phyloP scores from a whole-genome alignment of 2,329 filamentous ascomycete species.

The Trichoderma sp. region DNA sequence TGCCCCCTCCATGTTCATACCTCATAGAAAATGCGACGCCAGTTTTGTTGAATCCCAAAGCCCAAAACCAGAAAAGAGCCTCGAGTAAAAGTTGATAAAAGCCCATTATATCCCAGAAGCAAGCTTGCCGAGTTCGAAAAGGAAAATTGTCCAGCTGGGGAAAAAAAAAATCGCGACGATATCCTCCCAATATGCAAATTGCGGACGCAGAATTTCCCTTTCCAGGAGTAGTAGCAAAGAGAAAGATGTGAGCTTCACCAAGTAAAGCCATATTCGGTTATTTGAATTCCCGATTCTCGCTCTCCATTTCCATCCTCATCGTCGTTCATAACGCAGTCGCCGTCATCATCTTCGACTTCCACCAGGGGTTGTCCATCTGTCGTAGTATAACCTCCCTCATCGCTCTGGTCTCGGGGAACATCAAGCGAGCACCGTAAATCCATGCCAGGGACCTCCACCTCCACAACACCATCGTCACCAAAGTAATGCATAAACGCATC shows the following conservation, averaged over 20 bases:
- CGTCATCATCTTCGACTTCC: neutral
- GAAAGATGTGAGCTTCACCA: neutral
- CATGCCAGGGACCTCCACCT: slow-evolving; percentile 29
- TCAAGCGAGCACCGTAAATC: slow-evolving; percentile 24
- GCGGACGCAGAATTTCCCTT: neutral
- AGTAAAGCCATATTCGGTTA: neutral
- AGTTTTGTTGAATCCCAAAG: neutral
- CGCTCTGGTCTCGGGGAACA: slow-evolving; percentile 12
- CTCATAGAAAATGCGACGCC: neutral
- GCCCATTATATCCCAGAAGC: neutral
- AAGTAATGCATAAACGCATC: slow-evolving; percentile 28
- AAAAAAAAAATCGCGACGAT: neutral
- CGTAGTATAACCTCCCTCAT: neutral
- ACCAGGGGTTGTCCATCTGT: neutral
- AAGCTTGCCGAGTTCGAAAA: neutral
- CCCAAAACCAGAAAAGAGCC: neutral
- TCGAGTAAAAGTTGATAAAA: neutral
- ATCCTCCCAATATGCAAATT: neutral
- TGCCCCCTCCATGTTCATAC: neutral
- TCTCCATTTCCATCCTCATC: neutral
- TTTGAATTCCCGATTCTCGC: neutral
- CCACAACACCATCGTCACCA: slow-evolving; percentile 24
- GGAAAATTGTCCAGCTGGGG: neutral
- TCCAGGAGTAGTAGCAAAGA: neutral
- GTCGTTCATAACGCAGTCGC: neutral